Base-by-base conservation (phyloP, 768 basidiomycete species). In the Lactarius evosmus region DNA sequence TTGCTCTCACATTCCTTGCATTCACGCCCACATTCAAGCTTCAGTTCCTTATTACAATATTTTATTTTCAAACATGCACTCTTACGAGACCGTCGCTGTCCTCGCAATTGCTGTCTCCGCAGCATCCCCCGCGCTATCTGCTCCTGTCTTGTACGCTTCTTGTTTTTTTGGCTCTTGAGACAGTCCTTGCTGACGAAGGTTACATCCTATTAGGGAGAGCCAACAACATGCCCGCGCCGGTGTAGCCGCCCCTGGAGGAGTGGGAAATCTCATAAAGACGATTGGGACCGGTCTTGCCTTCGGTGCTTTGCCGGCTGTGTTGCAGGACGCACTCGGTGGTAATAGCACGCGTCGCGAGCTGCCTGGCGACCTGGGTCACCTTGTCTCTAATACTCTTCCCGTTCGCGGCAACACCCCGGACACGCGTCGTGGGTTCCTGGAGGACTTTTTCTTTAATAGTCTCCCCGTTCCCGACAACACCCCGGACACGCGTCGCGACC, bases 31-130 rank as follows among this genome's bases (percentile, higher is more conserved):
- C 55, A 1, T 56, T 50, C 55, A 62, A 56, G 34, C 44, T 34
- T 38, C 33, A 25, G 4, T 32, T 32, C 19, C 25, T 29, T 40
- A 12, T 25, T 2, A 27, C n/a, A n/a, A 11, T 33, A 9, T 27
- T 25, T 49, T 49, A 19, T 29, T 5, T n/a, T 58, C 38, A 44
- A 58, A 44, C 38, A 63, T 63, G 62, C 57, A 2, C 36, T 58
- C 41, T 34, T 46, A 29, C 16, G 22, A 19, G 25, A 54, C 40
- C 6, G 34, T 63, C 33, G 57, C 51, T 9, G 19, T 59, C 44
- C 27, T 58, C n/a, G 33, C 40, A 33, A 51, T 58, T 17, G 62
- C 57, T 34, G 33, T 41, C 2, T 63, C 57, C 3, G 19, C 32
- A 7, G n/a, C 27, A 25, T 17, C 62, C 34, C 40, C 52, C 29